Conservation (phyloP, 257 asterid species). For the Salvia miltiorrhiza region DNA sequence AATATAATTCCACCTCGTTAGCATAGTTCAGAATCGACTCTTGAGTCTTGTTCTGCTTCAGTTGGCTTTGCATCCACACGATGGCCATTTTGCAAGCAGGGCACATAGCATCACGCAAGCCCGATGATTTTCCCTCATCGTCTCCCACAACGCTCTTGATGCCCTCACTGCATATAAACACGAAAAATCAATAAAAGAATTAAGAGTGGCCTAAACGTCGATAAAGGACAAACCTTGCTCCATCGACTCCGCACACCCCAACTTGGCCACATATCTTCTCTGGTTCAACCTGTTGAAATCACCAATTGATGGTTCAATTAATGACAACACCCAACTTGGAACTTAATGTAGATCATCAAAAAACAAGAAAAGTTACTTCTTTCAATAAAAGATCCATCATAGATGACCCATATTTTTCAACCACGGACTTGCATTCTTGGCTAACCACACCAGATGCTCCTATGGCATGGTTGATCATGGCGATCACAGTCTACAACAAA, state of each 20-base stretch:
- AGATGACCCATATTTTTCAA: slow-evolving; percentile 64
- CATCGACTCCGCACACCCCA: slow-evolving; percentile 70
- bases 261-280: slow-evolving; percentile 70
- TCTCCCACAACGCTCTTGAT: slow-evolving; percentile 55
- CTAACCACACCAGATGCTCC: slow-evolving; percentile 90
- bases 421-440: slow-evolving; percentile 83
- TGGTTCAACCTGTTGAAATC: slow-evolving; percentile 49
- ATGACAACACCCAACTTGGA: no score
- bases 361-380: slow-evolving; percentile 34
- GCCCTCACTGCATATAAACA: slow-evolving; percentile 55
- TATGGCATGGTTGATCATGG: slow-evolving; percentile 92
- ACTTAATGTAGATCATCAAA: not conserved
- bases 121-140: slow-evolving; percentile 30
- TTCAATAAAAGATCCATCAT: slow-evolving; percentile 64
- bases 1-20: slow-evolving; percentile 46
- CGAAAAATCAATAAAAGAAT: no score
- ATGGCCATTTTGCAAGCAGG: slow-evolving; percentile 71
- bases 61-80: slow-evolving; percentile 61
- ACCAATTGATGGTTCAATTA: not conserved
- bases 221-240: slow-evolving; percentile 56
- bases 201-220: no score
- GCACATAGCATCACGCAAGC: slow-evolving; percentile 46
- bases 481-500: slow-evolving; percentile 44
- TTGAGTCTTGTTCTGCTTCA: slow-evolving; percentile 60
- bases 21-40: slow-evolving; percentile 46